Conservation (phyloP, 2,329 filamentous ascomycete species). For the Cytospora piceicola region DNA sequence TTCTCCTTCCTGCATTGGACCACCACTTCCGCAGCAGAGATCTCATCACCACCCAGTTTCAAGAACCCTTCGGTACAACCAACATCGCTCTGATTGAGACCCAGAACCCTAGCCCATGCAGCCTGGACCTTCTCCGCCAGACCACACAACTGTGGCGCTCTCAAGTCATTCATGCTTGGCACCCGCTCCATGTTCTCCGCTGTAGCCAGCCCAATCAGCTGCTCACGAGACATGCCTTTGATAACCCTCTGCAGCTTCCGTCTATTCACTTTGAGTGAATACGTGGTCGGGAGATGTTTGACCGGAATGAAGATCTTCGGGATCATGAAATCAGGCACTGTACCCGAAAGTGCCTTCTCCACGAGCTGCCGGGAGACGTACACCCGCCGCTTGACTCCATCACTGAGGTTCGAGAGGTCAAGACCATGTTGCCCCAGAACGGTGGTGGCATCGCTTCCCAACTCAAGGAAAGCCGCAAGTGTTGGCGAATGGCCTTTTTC, state of each 20-base stretch:
- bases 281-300: conserved; percentile 51
- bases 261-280: conserved; percentile 55
- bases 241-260: conserved; percentile 52
- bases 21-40: conserved; percentile 50
- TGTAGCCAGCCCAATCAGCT: conserved; percentile 48
- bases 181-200: conserved; percentile 44
- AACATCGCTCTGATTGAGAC: conserved; percentile 45
- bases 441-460: conserved; percentile 43
- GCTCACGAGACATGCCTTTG: conserved; percentile 45
- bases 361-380: conserved; percentile 50
- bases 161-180: conserved; percentile 41
- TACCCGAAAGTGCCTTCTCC: conserved; percentile 45
- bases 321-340: conserved; percentile 47
- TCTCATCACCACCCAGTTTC: conserved; percentile 50
- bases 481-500: conserved; percentile 44
- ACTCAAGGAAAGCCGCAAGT: conserved; percentile 54
- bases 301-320: conserved; percentile 55
- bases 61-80: conserved; percentile 50
- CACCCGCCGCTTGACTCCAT: conserved; percentile 47
- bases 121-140: conserved; percentile 52
- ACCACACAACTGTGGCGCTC: conserved; percentile 52
- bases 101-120: conserved; percentile 52
- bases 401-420: conserved; percentile 42
- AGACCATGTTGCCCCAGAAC: conserved; percentile 44
- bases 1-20: conserved; percentile 49